These are phyloP conservation scores for Pleurotus eryngii DNA, from an alignment of 768 basidiomycete genomes.

Conservation along the genomic window DNA sequence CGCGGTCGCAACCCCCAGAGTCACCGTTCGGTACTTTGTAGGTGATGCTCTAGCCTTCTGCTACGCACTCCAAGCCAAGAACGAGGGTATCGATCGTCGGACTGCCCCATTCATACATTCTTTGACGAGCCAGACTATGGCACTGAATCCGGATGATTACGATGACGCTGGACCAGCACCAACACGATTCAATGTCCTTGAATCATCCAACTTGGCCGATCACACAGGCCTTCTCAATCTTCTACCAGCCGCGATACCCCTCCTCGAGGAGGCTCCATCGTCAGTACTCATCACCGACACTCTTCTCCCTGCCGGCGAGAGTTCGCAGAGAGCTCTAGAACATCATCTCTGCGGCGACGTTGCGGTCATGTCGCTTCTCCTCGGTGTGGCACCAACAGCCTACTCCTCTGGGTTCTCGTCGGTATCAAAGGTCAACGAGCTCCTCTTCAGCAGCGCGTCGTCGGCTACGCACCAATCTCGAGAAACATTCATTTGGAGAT, in stretches of 20 bases:
- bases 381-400: slow-evolving; percentile 39
- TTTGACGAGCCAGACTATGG: slow-evolving; percentile 32
- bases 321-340: slow-evolving; percentile 27
- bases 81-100: slow-evolving; percentile 18
- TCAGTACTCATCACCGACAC: slow-evolving; percentile 41
- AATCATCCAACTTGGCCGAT: slow-evolving; percentile 48
- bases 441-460: slow-evolving; percentile 15
- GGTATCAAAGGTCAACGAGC: slow-evolving; percentile 38
- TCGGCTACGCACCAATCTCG: slow-evolving; percentile 25
- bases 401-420: slow-evolving; percentile 38
- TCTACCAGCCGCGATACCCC: slow-evolving; percentile 32
- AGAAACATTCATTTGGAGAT: slow-evolving; percentile 37
- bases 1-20: slow-evolving; percentile 18
- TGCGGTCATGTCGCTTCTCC: slow-evolving; percentile 34
- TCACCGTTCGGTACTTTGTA: slow-evolving; percentile 35
- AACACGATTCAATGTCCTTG: slow-evolving; percentile 39
- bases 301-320: slow-evolving; percentile 25
- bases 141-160: slow-evolving; percentile 31
- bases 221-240: slow-evolving; percentile 47
- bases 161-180: slow-evolving; percentile 23
- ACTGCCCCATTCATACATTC: slow-evolving; percentile 20
- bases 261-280: slow-evolving; percentile 28
- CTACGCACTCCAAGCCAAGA: slow-evolving; percentile 27
- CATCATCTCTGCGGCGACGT: slow-evolving; percentile 35
- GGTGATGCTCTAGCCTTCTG: slow-evolving; percentile 39